These are phyloP conservation scores for Sonneratia alba DNA, from an alignment of 345 rosid species.

Conservation along the genomic window DNA sequence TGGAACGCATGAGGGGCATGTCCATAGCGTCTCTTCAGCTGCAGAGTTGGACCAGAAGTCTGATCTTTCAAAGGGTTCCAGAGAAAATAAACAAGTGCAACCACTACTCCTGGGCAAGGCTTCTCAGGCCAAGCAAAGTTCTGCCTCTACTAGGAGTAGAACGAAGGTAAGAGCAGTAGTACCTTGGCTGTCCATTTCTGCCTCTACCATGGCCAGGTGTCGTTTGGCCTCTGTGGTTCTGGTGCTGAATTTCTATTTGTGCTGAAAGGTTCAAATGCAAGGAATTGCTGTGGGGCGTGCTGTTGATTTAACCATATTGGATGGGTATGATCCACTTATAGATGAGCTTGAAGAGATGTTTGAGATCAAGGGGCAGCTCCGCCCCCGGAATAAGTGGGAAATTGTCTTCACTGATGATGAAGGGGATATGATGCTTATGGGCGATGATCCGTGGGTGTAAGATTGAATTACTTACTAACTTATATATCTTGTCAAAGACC, in stretches of 20 bases:
- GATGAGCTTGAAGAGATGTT: slow-evolving; percentile 74
- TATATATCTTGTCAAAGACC: too few relatives aligned
- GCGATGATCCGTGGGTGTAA: slow-evolving; percentile 96
- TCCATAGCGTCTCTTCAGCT: slow-evolving; percentile 14
- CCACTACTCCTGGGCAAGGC: slow-evolving; percentile 44
- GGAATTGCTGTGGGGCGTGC: slow-evolving; percentile 89
- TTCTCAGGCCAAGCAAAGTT: slow-evolving; percentile 45
- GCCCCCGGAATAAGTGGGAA: slow-evolving; percentile 54
- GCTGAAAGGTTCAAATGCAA: slow-evolving; percentile 76
- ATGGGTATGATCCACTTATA: slow-evolving; percentile 61
- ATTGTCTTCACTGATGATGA: slow-evolving; percentile 84
- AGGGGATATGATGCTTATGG: slow-evolving; percentile 18
- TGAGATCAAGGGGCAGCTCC: slow-evolving; percentile 60
- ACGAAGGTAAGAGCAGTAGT: slow-evolving; percentile 34
- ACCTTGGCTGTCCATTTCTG: background rate
- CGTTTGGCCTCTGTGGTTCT: background rate
- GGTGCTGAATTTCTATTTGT: slow-evolving; percentile 4
- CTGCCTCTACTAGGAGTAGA: slow-evolving; percentile 49
- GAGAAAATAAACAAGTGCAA: slow-evolving; percentile 48
- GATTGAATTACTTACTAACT: slow-evolving; percentile 12
- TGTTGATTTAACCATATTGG: slow-evolving; percentile 51
- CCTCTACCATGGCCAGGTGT: too few relatives aligned
- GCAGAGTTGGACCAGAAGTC: slow-evolving; percentile 48
- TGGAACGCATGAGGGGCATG: slow-evolving; percentile 26
- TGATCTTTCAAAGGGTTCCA: slow-evolving; percentile 34